Evolutionary conservation across 2,329 filamentous ascomycete genomes (phyloP).

Genomic region (Pyrenophora seminiperda): DNA sequence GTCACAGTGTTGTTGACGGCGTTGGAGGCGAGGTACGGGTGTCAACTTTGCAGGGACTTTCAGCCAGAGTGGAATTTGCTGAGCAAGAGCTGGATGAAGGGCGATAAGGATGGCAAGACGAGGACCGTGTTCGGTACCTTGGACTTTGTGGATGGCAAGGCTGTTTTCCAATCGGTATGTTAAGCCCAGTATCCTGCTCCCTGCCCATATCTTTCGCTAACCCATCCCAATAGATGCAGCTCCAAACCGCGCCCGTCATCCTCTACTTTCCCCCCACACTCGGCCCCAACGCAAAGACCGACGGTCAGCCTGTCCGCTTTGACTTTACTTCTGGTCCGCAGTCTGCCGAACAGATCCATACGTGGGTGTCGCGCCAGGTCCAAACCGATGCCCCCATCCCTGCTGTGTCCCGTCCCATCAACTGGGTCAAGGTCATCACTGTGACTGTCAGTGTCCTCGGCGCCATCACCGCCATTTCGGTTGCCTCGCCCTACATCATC

Average conservation of each 20-base stretch:
- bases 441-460: constrained; percentile 73
- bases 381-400: constrained; percentile 72
- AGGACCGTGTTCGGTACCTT: constrained; percentile 80
- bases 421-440: constrained; percentile 77
- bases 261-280: constrained; percentile 84
- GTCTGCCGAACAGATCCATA: constrained; percentile 76
- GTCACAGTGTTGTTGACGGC: constrained; percentile 85
- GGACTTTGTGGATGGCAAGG: constrained; percentile 84
- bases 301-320: constrained; percentile 73
- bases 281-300: constrained; percentile 76
- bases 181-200: rapidly evolving
- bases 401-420: constrained; percentile 79
- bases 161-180: constrained; percentile 84
- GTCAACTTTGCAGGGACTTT: constrained; percentile 85
- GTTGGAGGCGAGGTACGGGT: constrained; percentile 80
- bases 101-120: constrained; percentile 74
- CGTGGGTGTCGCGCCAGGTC: constrained; percentile 79
- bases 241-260: constrained; percentile 92
- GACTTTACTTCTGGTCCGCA: constrained; percentile 80
- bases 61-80: constrained; percentile 93
- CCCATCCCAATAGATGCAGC: constrained; percentile 69
- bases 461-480: constrained; percentile 68
- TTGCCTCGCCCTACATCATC: constrained; percentile 77
- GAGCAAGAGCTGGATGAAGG: constrained; percentile 83
- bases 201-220: not conserved